Percentiles rank a stretch among this genome's conserved stretches.
phyloP scores from a whole-genome alignment of 2,329 filamentous ascomycete species.

The Epichloe sylvatica region DNA sequence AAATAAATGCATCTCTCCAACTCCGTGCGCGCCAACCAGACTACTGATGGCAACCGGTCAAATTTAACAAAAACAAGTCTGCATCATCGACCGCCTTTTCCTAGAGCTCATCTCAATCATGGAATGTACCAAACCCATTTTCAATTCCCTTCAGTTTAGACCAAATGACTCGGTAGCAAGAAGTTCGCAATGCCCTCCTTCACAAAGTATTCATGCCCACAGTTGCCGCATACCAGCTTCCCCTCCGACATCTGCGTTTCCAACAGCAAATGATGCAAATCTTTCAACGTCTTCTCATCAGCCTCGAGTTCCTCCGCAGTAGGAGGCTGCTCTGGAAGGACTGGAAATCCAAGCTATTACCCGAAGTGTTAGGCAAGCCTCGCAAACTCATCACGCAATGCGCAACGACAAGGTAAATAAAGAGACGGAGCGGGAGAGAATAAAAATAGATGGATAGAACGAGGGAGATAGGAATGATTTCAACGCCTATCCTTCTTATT shows the following conservation, averaged over 20 bases:
- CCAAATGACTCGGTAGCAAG: conserved; percentile 80
- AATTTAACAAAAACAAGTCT: background rate
- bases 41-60: background rate
- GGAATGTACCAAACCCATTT: background rate
- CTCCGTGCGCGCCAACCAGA: conserved; percentile 1
- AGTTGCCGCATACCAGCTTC: conserved; percentile 78
- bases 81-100: background rate
- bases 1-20: background rate
- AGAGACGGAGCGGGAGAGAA: too few species aligned
- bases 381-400: too few species aligned
- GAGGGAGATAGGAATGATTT: too few species aligned
- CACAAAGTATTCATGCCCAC: conserved; percentile 84
- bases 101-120: background rate
- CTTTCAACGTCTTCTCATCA: conserved; percentile 57
- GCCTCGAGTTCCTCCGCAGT: conserved; percentile 45
- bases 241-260: conserved; percentile 80
- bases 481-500: too few species aligned
- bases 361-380: too few species aligned
- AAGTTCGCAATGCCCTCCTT: conserved; percentile 97
- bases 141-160: conserved; percentile 17
- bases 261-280: conserved; percentile 68
- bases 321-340: conserved; percentile 51
- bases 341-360: conserved; percentile 61
- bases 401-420: too few species aligned
- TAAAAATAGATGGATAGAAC: too few species aligned